Conservation (phyloP, 805 yeast genomes). For the Candida vartiovaarae region DNA sequence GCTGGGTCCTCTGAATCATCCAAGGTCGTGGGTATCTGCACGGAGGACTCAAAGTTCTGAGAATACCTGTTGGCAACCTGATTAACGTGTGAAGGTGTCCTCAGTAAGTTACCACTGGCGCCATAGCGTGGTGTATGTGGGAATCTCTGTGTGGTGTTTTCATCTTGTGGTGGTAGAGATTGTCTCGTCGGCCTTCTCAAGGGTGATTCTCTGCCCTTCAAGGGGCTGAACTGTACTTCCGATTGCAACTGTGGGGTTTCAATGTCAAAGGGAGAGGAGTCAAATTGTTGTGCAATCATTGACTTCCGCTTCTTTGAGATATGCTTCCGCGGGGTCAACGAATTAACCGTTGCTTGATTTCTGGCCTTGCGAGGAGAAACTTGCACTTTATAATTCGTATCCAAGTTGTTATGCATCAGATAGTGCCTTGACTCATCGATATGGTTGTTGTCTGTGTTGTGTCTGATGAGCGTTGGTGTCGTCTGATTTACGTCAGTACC, state of each 20-base stretch:
- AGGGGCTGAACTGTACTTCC: conserved; percentile 21
- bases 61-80: conserved; percentile 15
- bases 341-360: conserved; percentile 12
- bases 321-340: conserved; percentile 18
- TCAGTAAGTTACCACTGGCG: conserved; percentile 29
- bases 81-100: conserved; percentile 21
- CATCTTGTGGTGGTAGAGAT: conserved; percentile 4
- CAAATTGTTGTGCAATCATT: conserved; percentile 19
- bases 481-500: conserved; percentile 23
- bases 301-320: conserved; percentile 20
- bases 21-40: neutral
- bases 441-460: conserved; percentile 5
- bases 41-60: conserved; percentile 4
- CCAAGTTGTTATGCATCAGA: conserved; percentile 18
- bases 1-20: conserved; percentile 21
- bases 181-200: conserved; percentile 4
- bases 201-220: conserved; percentile 10
- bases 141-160: conserved; percentile 29
- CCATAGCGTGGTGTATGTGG: conserved; percentile 43
- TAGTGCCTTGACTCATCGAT: conserved; percentile 13
- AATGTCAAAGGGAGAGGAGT: conserved; percentile 24
- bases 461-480: conserved; percentile 19
- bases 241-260: conserved; percentile 23
- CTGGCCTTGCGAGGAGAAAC: conserved; percentile 20
- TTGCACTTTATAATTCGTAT: conserved; percentile 18